Conservation (phyloP, 495 filamentous ascomycete genomes). For the Elasticomyces elasticus region DNA sequence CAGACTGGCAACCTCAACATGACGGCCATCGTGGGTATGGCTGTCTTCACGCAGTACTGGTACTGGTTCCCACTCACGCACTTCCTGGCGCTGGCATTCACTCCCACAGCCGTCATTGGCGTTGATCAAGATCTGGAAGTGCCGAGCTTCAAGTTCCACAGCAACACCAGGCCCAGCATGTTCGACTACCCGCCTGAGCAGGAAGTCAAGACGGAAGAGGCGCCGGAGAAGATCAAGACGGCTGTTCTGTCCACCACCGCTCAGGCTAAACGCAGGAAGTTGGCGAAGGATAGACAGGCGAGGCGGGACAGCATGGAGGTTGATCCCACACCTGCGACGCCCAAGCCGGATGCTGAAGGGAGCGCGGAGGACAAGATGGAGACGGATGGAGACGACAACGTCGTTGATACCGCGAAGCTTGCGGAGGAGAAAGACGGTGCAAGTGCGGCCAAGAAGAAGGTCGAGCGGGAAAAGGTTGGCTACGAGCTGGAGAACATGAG, state of each 20-base stretch:
- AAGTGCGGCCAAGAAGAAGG: conserved; percentile 56
- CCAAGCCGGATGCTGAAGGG: conserved; percentile 41
- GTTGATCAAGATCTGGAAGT: conserved; percentile 89
- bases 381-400: conserved; percentile 56
- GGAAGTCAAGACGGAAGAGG: conserved; percentile 86
- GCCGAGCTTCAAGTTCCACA: conserved; percentile 92
- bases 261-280: conserved; percentile 86
- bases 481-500: conserved; percentile 97
- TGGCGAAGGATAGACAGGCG: conserved; percentile 40
- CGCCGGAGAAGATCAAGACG: conserved; percentile 86
- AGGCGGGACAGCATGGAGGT: conserved; percentile 39
- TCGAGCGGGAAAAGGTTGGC: conserved; percentile 91
- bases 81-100: conserved; percentile 89
- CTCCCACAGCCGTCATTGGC: conserved; percentile 87
- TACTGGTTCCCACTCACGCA: conserved; percentile 99
- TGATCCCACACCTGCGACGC: conserved; percentile 69
- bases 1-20: conserved; percentile 97
- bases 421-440: conserved; percentile 53
- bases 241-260: conserved; percentile 94
- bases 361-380: conserved; percentile 83
- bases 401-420: conserved; percentile 26
- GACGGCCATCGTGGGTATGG: conserved; percentile 93
- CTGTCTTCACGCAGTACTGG: conserved; percentile 99
- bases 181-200: conserved; percentile 98
- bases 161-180: conserved; percentile 83